Evolutionary conservation across 345 rosid genomes (phyloP), one percentile per base, ranked within the genome.

Genomic region (Populus simonii): DNA sequence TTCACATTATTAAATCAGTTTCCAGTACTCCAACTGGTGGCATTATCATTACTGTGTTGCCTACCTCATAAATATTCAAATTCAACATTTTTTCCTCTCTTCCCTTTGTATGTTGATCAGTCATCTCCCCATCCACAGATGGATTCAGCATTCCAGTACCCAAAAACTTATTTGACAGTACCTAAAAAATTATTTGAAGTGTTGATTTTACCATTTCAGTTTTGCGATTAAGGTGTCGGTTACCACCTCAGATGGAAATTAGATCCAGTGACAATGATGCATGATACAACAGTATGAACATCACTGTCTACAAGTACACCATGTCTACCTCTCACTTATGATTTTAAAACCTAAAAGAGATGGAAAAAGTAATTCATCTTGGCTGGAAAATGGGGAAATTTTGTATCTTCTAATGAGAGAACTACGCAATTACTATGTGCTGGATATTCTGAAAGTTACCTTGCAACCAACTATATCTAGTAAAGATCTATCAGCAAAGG

Each of bases 381-480:
- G 36, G 35, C 4, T 36, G 57, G 68, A 53, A 45, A 57, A 65
- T 10, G 59, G n/a, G 68, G 35, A 41, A 70, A 57, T 36, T 38
- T 67, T 76, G 31, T 27, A 36, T 29, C 66, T 74, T 41, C 18
- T 62, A 67, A 36, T 71, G 71, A 18, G 17, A 12, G 36, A 15
- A 39, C 38, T 39, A 61, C 17, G 23, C 74, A 68, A 66, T 41
- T 33, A 78, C 47, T 38, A 23, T 41, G 63, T 15, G 63, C 33
- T 25, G 8, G 67, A 62, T 23, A 65, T 29, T 71, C 66, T 41
- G 35, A 33, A 68, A 70, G 11, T 81, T 81, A 92, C 95, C 95
- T 87, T 85, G 89, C 98, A 92, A 74, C 98, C 97, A 84, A 94
- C 95, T 49, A 63, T 65, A 66, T 81, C 80, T 27, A 92, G 86